A percentile compares a stretch with the other conserved stretches of the same genome.
Conservation (phyloP, 2,329 filamentous ascomycete species). For the Peltaster fructicola region DNA sequence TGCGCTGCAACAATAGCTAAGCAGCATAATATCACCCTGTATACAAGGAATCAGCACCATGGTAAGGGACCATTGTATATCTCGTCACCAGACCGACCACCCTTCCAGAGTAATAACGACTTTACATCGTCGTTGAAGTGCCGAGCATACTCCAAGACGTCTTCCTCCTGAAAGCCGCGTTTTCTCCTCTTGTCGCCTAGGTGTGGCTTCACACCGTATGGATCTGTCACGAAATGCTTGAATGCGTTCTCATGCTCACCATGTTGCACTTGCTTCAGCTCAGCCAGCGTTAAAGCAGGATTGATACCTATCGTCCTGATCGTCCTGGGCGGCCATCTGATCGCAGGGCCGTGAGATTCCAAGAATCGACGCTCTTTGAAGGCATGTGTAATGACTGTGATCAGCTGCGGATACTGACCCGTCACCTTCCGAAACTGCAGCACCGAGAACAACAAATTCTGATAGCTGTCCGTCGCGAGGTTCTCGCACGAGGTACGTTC, state of each 20-base stretch:
- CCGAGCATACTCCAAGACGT: conserved; percentile 3
- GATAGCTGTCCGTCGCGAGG: conserved; percentile 62
- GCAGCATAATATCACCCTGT: conserved; percentile 1
- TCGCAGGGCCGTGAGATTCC: conserved; percentile 22
- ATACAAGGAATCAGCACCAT: conserved; percentile 7
- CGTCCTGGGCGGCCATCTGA: conserved; percentile 24
- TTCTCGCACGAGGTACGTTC: conserved; percentile 5
- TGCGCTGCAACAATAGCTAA: too few species aligned
- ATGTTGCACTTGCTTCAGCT: conserved; percentile 19
- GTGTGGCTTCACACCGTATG: conserved; percentile 20
- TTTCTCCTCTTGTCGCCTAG: conserved; percentile 22
- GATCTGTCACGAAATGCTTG: conserved; percentile 21
- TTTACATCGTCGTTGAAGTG: conserved; percentile 10
- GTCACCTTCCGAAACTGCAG: conserved; percentile 30
- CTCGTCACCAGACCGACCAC: conserved; percentile 12
- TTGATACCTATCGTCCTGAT: conserved; percentile 29
- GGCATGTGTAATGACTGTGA: conserved; percentile 29
- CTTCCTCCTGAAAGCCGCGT: conserved; percentile 21
- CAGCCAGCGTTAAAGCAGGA: conserved; percentile 23
- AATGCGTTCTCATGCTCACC: conserved; percentile 23
- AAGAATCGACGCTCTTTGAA: conserved; percentile 30
- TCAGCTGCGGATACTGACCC: conserved; percentile 22
- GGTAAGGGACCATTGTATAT: conserved; percentile 12
- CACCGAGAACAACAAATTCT: conserved; percentile 67
- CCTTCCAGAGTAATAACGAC: conserved; percentile 13